Base-by-base conservation (phyloP, 331 rosid genomes). In the Malus hybrid region DNA sequence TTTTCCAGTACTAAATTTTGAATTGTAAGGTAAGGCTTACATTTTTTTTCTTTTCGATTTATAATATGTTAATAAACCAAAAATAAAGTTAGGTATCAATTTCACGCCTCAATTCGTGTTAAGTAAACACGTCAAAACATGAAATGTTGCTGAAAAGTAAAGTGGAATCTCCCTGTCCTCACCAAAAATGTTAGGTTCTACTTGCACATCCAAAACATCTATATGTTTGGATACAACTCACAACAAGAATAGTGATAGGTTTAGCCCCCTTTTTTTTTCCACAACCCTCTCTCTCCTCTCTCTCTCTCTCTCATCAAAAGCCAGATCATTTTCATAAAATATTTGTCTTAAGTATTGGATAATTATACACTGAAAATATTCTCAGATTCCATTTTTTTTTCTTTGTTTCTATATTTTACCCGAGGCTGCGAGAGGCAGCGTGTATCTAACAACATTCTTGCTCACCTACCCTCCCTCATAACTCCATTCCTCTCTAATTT, bases 361-460 rank as follows among this genome's bases (percentile, higher is more conserved):
- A 50, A 15, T 50, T 22, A 6, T 15, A 36, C 11, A 5, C 44
- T 24, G 68, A n/a, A 73, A 42, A 52, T 13, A 4, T 8, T 26
- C 26, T 14, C 56, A 6, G 77, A 10, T 61, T 73, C 84, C 72
- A 71, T 44, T 30, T 50, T 64, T 64, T 33, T 42, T 73, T 39
- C 26, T 63, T 50, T 67, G 1, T 64, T 48, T 63, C 29, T 5
- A 53, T 7, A 53, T 7, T 30, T 63, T 68, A 7, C 36, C 36
- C 7, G 68, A 63, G 68, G 68, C 42, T 18, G 63, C 53, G 3
- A 26, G 42, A 46, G 55, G 32, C 15, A 75, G 76, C 62, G 87
- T 79, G 93, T 68, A 28, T 84, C 80, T 71, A 75, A 74, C 78
- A 66, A 74, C 82, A 46, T 89, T 90, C 26, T 78, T 69, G 89